Evolutionary conservation across 2,329 filamentous ascomycete genomes (phyloP).

Genomic region (Colletotrichum plurivorum): DNA sequence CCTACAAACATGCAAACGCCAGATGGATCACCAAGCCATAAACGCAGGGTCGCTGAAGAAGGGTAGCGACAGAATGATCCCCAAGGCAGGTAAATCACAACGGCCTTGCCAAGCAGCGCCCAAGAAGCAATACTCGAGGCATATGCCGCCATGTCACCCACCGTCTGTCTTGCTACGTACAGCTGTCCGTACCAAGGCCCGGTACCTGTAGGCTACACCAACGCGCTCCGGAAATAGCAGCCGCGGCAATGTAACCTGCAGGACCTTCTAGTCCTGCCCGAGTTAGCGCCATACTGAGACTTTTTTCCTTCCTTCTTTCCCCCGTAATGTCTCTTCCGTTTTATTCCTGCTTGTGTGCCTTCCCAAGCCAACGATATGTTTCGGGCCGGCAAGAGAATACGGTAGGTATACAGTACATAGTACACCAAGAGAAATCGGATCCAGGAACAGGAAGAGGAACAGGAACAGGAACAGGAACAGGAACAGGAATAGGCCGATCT

Average conservation of each 20-base stretch:
- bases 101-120: constrained; percentile 34
- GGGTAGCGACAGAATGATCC: not conserved
- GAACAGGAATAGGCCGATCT: no score
- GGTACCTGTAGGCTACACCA: not conserved
- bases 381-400: not conserved
- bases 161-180: not conserved
- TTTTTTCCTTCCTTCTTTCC: constrained; percentile 1
- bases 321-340: not conserved
- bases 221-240: constrained; percentile 27
- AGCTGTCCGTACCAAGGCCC: not conserved
- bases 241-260: constrained; percentile 13
- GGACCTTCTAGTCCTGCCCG: constrained; percentile 18
- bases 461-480: no score
- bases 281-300: not conserved
- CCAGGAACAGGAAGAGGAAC: constrained; percentile 22
- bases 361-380: not conserved
- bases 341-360: not conserved
- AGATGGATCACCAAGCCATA: no score
- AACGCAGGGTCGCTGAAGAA: constrained; percentile 27
- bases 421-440: not conserved
- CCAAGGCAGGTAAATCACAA: constrained; percentile 18
- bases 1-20: no score
- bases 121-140: constrained; percentile 19
- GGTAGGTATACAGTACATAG: no score
- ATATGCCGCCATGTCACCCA: constrained; percentile 14